These are phyloP conservation scores for Pezicula carpinea DNA, from an alignment of 2,329 filamentous ascomycete genomes.

Conservation along the genomic window DNA sequence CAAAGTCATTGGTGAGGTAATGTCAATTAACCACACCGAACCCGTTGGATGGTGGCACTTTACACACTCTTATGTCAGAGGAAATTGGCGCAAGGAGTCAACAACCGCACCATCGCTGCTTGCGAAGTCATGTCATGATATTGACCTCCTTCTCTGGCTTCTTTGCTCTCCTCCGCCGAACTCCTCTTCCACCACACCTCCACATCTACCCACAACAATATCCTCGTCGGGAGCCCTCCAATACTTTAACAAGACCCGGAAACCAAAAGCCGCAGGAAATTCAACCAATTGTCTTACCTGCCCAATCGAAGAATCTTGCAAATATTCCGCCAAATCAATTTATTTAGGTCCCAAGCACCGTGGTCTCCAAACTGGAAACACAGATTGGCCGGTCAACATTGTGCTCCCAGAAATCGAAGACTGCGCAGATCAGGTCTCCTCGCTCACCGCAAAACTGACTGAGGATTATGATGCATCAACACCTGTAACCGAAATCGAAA, in stretches of 20 bases:
- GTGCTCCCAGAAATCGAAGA: slow-evolving; percentile 93
- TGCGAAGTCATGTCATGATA: slow-evolving; percentile 94
- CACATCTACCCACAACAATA: slow-evolving; percentile 71
- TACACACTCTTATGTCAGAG: slow-evolving; percentile 81
- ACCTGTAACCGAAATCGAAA: slow-evolving; percentile 41
- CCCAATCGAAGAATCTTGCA: slow-evolving; percentile 65
- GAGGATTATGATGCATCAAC: slow-evolving; percentile 51
- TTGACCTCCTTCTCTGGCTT: slow-evolving; percentile 89
- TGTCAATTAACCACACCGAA: slow-evolving; percentile 87
- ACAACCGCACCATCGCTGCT: slow-evolving; percentile 76
- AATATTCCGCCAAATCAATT: slow-evolving; percentile 66
- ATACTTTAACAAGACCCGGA: slow-evolving; percentile 69
- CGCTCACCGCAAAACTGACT: slow-evolving; percentile 31
- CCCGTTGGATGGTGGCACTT: slow-evolving; percentile 98
- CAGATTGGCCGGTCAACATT: slow-evolving; percentile 78
- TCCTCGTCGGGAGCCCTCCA: slow-evolving; percentile 70
- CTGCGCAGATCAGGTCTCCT: slow-evolving; percentile 46
- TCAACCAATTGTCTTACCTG: slow-evolving; percentile 85
- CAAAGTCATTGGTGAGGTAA: slow-evolving; percentile 73
- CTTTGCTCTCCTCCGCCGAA: slow-evolving; percentile 57
- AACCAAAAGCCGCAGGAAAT: slow-evolving; percentile 64
- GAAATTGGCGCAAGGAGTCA: slow-evolving; percentile 86
- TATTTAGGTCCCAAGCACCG: slow-evolving; percentile 48
- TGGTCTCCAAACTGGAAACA: slow-evolving; percentile 61
- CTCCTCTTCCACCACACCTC: slow-evolving; percentile 28